These are phyloP conservation scores for Mentha longifolia DNA, from an alignment of 257 asterid species.

Conservation along the genomic window DNA sequence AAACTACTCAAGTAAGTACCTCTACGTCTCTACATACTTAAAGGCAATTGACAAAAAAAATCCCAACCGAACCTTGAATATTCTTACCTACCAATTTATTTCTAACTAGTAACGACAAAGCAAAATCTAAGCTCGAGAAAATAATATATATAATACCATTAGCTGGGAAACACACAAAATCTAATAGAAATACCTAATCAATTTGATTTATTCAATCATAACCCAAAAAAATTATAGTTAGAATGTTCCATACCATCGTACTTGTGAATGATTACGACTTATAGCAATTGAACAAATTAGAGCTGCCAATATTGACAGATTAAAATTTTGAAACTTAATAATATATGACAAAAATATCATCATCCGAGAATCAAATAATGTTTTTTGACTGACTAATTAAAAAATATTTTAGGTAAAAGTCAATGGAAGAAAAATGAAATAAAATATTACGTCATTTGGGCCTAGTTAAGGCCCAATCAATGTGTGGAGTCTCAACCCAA, in stretches of 20 bases:
- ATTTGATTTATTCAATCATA: not conserved
- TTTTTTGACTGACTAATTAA: not conserved
- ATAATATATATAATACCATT: too few relatives aligned
- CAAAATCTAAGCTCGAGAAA: not conserved
- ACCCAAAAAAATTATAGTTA: not conserved
- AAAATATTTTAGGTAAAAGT: not conserved
- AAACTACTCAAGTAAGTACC: not conserved
- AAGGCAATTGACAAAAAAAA: not conserved
- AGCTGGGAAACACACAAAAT: not conserved
- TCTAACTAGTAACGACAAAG: not conserved
- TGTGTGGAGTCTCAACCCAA: not conserved
- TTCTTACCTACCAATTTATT: not conserved
- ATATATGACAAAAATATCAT: not conserved
- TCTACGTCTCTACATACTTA: not conserved
- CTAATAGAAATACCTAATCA: constrained; percentile 2
- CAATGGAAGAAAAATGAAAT: not conserved
- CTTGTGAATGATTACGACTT: not conserved
- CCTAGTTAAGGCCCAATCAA: not conserved
- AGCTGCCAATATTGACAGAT: not conserved
- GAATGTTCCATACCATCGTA: not conserved
- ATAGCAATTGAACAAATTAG: not conserved
- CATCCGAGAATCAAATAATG: not conserved
- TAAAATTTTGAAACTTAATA: not conserved
- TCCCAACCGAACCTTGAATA: not conserved
- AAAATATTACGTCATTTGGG: not conserved